These are phyloP conservation scores for Neurospora sp. DNA, from an alignment of 495 filamentous ascomycete species.

Conservation along the genomic window DNA sequence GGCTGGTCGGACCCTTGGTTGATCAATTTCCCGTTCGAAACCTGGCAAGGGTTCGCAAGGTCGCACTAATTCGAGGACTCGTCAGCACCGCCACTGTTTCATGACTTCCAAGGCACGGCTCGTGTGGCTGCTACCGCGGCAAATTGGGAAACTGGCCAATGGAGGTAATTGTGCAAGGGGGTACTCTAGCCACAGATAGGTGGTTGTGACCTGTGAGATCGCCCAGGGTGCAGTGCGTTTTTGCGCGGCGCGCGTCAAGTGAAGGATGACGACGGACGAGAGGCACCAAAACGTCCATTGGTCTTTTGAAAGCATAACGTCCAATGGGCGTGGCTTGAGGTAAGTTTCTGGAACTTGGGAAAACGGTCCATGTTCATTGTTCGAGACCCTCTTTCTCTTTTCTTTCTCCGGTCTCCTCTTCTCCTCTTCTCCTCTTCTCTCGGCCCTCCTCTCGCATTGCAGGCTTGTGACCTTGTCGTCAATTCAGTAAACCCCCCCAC, in stretches of 20 bases:
- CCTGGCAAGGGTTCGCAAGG: not conserved
- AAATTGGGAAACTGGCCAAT: not conserved
- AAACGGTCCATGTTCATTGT: not conserved
- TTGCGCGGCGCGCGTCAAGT: not conserved
- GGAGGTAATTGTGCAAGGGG: not conserved
- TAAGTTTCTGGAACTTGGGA: not conserved
- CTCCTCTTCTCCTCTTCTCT: not conserved
- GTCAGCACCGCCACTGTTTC: conserved; percentile 21
- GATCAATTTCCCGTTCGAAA: conserved; percentile 16
- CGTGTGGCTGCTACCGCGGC: not conserved
- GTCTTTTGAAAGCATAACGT: not conserved
- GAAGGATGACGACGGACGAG: not conserved
- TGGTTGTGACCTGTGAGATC: not conserved
- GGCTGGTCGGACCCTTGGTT: conserved; percentile 5
- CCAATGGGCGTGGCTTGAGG: not conserved
- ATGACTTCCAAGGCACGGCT: not conserved
- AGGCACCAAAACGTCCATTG: not conserved
- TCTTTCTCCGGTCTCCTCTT: not conserved
- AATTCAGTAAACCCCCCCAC: not conserved
- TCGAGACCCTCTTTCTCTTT: not conserved
- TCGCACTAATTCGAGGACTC: not conserved
- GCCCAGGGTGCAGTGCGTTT: not conserved
- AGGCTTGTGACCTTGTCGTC: not conserved
- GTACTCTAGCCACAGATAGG: not conserved
- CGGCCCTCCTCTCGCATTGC: not conserved